These are phyloP conservation scores for Neurospora sp. DNA, from an alignment of 495 filamentous ascomycete species.

Conservation along the genomic window DNA sequence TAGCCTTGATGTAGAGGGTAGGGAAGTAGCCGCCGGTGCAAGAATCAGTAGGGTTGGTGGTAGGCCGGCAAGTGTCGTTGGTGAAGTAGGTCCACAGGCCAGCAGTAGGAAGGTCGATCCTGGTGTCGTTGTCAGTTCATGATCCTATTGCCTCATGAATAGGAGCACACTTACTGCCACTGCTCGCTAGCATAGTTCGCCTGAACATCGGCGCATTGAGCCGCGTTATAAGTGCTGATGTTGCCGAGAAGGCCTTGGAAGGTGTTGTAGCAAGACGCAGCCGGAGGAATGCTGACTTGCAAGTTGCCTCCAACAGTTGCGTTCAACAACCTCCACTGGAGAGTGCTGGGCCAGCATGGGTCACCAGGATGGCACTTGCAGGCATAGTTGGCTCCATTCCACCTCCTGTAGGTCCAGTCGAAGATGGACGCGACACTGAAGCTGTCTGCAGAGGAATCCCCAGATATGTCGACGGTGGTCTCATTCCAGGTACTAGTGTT, in stretches of 20 bases:
- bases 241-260: constrained; percentile 31
- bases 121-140: constrained; percentile 9
- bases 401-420: constrained; percentile 18
- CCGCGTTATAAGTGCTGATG: constrained; percentile 28
- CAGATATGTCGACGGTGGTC: not conserved
- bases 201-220: constrained; percentile 23
- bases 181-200: constrained; percentile 27
- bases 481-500: not conserved
- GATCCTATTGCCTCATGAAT: not conserved
- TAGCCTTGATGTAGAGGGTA: constrained; percentile 43
- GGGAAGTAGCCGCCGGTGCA: constrained; percentile 53
- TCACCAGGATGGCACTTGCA: constrained; percentile 36
- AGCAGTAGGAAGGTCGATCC: constrained; percentile 29
- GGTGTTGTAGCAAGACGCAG: constrained; percentile 29
- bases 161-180: constrained; percentile 22
- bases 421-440: not conserved
- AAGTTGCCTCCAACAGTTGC: constrained; percentile 30
- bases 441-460: not conserved
- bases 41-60: constrained; percentile 32
- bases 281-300: constrained; percentile 27
- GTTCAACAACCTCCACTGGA: constrained; percentile 28
- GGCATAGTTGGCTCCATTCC: constrained; percentile 25
- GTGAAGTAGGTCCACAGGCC: constrained; percentile 38
- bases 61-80: constrained; percentile 35
- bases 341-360: constrained; percentile 30